Evolutionary conservation across 2,329 filamentous ascomycete species (phyloP).

Genomic region (Sordariomycetes sp.): DNA sequence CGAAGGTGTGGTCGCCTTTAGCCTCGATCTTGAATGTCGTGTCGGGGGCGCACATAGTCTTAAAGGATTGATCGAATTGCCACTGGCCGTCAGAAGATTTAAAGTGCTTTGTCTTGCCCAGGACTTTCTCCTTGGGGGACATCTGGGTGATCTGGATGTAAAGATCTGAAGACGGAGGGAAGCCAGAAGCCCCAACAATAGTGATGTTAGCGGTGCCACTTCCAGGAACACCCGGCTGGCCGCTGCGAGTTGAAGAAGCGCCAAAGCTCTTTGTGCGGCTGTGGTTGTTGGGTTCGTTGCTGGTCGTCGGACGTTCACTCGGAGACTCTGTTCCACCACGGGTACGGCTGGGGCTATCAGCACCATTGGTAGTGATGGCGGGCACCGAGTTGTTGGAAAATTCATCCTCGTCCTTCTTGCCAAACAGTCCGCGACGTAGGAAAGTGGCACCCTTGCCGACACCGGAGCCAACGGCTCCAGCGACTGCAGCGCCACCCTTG

Average conservation of each 20-base stretch:
- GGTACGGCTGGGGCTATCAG: slow-evolving; percentile 8
- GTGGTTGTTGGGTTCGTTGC: slow-evolving; percentile 26
- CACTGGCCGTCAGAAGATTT: slow-evolving; percentile 61
- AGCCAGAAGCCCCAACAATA: slow-evolving; percentile 70
- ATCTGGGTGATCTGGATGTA: slow-evolving; percentile 65
- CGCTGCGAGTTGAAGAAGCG: slow-evolving; percentile 59
- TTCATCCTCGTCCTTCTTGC: slow-evolving; percentile 58
- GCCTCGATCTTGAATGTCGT: slow-evolving; percentile 79
- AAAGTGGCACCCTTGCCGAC: slow-evolving; percentile 89
- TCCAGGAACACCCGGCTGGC: slow-evolving; percentile 49
- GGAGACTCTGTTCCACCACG: slow-evolving; percentile 1
- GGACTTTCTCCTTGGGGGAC: slow-evolving; percentile 60
- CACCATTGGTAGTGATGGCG: slow-evolving; percentile 14
- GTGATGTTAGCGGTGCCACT: slow-evolving; percentile 72
- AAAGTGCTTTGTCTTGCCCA: slow-evolving; percentile 89
- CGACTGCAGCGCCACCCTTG: slow-evolving; percentile 78
- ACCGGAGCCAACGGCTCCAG: slow-evolving; percentile 60
- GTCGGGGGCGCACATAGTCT: slow-evolving; percentile 68
- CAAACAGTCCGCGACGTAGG: slow-evolving; percentile 73
- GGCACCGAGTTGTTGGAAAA: slow-evolving; percentile 36
- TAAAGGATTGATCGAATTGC: slow-evolving; percentile 72
- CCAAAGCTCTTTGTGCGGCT: slow-evolving; percentile 48
- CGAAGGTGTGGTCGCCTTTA: slow-evolving; percentile 78
- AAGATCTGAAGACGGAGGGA: slow-evolving; percentile 67
- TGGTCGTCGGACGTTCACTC: slow-evolving; percentile 10